Evolutionary conservation across 2,329 filamentous ascomycete species (phyloP).

Genomic region (Fusarium sp.): DNA sequence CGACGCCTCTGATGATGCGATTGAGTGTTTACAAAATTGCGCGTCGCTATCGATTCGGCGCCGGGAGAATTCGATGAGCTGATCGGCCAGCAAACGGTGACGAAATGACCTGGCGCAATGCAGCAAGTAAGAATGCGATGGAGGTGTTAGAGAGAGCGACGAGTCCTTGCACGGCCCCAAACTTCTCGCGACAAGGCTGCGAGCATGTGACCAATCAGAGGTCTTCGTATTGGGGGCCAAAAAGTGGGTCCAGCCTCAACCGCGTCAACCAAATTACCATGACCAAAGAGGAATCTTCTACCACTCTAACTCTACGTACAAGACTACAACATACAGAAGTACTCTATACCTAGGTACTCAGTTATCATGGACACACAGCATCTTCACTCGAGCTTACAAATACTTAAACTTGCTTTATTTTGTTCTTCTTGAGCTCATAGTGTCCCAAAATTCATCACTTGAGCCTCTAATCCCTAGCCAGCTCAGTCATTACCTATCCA

Average conservation of each 20-base stretch:
- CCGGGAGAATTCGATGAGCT: background rate
- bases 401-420: slow-evolving; percentile 2
- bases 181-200: slow-evolving; percentile 55
- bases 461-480: slow-evolving; percentile 43
- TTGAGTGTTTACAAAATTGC: slow-evolving; percentile 15
- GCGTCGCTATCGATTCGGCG: background rate
- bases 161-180: slow-evolving; percentile 47
- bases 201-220: slow-evolving; percentile 43
- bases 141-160: slow-evolving; percentile 38
- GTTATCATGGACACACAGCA: background rate
- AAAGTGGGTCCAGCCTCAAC: slow-evolving; percentile 35
- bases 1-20: slow-evolving; percentile 32
- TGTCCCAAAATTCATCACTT: slow-evolving; percentile 35
- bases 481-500: slow-evolving; percentile 43
- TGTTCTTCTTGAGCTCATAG: slow-evolving; percentile 25
- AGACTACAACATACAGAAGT: background rate
- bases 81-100: slow-evolving; percentile 18
- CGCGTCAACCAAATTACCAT: background rate
- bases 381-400: background rate
- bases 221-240: background rate
- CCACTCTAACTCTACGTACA: background rate
- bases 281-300: background rate
- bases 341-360: background rate
- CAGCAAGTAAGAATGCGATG: slow-evolving; percentile 26
- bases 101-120: slow-evolving; percentile 40